Conservation (phyloP, 345 rosid genomes). For the Eucalyptus marginata region DNA sequence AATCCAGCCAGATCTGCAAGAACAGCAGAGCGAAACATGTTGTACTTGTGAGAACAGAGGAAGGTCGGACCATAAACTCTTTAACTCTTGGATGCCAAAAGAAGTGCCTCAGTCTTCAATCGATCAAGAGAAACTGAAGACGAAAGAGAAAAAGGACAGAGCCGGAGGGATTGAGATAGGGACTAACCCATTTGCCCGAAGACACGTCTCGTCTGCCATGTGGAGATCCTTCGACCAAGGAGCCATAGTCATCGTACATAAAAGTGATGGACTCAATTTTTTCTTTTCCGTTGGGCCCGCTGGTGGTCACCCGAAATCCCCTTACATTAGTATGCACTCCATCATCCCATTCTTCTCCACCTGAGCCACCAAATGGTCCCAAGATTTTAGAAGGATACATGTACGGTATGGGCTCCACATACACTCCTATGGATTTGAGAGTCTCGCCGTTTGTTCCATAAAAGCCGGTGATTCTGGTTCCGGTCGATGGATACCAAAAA, state of each 20-base stretch:
- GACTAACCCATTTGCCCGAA: not conserved
- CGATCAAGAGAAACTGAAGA: not conserved
- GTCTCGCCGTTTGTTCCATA: not conserved
- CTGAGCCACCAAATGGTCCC: rapidly evolving
- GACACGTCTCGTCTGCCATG: not conserved
- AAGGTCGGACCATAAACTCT: not conserved
- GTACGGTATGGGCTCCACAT: not conserved
- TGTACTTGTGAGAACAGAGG: not conserved
- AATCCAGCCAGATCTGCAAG: not conserved
- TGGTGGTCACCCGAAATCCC: rapidly evolving
- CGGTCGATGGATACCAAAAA: not conserved
- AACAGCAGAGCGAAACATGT: not conserved
- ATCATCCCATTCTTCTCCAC: not conserved
- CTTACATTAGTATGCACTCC: not conserved
- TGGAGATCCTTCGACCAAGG: not conserved
- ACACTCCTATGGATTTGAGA: not conserved
- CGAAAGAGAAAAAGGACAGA: not conserved
- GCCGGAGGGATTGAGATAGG: not conserved
- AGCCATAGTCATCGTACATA: not conserved
- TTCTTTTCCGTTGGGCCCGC: rapidly evolving
- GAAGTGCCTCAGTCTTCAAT: not conserved
- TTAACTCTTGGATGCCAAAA: not conserved
- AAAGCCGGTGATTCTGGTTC: not conserved
- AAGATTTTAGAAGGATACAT: rapidly evolving
- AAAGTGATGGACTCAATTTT: not conserved